These are phyloP conservation scores for Fagopyrum homotropicum DNA, from an alignment of 148 eudicot genomes.

Conservation along the genomic window DNA sequence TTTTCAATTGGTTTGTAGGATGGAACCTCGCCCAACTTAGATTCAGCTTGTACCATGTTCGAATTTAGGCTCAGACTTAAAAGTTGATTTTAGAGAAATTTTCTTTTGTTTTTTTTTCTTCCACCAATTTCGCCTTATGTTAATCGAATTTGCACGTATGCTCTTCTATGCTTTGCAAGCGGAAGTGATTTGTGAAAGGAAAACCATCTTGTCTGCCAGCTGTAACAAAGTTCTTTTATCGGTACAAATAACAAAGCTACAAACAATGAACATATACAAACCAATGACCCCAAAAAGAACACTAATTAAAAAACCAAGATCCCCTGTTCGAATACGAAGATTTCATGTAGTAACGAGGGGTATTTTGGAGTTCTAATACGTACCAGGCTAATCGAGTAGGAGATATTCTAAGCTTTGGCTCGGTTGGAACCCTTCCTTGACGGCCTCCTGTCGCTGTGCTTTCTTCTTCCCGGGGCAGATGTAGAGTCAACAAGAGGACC, in stretches of 20 bases:
- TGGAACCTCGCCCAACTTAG: no score
- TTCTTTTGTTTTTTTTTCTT: no score
- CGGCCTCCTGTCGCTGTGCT: constrained; percentile 22
- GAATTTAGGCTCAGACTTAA: no score
- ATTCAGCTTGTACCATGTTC: no score
- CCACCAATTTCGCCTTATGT: no score
- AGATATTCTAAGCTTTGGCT: background rate
- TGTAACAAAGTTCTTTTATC: background rate
- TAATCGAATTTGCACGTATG: no score
- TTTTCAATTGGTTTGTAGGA: no score
- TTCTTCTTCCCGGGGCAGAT: constrained; percentile 39
- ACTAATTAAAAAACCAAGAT: background rate
- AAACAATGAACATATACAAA: constrained; percentile 16
- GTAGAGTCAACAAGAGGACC: constrained; percentile 60
- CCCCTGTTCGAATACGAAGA: background rate
- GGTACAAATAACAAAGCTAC: constrained; percentile 1
- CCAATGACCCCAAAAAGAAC: background rate
- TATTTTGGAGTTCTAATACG: background rate
- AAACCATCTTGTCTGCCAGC: no score
- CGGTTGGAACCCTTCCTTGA: constrained; percentile 29
- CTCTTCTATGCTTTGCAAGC: no score
- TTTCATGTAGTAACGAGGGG: background rate
- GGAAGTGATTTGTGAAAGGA: no score
- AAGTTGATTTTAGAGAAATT: no score
- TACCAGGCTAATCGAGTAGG: background rate